A percentile compares a stretch with the other conserved stretches of the same genome.
Conservation (phyloP, 23 red algal species). For the Gracilaria gracilis region DNA sequence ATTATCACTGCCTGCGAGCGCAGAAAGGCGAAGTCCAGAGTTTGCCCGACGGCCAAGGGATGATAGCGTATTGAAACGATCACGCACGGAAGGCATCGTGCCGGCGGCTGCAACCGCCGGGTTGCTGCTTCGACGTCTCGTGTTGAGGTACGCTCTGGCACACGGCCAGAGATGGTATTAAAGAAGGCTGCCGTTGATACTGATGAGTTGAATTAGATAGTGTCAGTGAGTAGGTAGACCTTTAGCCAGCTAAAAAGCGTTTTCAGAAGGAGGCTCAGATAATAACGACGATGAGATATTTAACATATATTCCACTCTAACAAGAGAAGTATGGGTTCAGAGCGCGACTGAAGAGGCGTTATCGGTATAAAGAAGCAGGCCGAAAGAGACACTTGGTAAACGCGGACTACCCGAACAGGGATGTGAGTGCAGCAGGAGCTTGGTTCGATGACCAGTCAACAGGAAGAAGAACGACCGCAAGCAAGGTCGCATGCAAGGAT, state of each 20-base stretch:
- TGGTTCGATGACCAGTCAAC: too few relatives aligned
- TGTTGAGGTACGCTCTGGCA: slow-evolving; percentile 54
- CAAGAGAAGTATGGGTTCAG: neutral
- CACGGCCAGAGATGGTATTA: slow-evolving; percentile 44
- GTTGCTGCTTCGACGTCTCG: slow-evolving; percentile 70
- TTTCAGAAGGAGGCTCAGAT: neutral
- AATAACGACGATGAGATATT: neutral
- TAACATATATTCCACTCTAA: neutral
- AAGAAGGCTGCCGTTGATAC: neutral
- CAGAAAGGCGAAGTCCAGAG: slow-evolving; percentile 69
- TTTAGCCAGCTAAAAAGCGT: neutral
- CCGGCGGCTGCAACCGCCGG: slow-evolving; percentile 71
- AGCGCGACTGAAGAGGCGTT: too few relatives aligned
- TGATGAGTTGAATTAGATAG: neutral
- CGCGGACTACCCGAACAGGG: too few relatives aligned
- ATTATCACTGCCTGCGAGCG: slow-evolving; percentile 36
- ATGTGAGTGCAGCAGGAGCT: too few relatives aligned
- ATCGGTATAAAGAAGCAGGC: too few relatives aligned
- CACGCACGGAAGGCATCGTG: slow-evolving; percentile 71
- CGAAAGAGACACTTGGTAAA: too few relatives aligned
- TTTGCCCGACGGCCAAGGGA: slow-evolving; percentile 70
- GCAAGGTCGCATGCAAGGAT: neutral
- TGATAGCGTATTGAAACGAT: slow-evolving; percentile 67
- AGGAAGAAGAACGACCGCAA: neutral
- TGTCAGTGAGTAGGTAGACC: neutral